phyloP scores from a whole-genome alignment of 441 rosid species.

The Pelargonium citronellum region DNA sequence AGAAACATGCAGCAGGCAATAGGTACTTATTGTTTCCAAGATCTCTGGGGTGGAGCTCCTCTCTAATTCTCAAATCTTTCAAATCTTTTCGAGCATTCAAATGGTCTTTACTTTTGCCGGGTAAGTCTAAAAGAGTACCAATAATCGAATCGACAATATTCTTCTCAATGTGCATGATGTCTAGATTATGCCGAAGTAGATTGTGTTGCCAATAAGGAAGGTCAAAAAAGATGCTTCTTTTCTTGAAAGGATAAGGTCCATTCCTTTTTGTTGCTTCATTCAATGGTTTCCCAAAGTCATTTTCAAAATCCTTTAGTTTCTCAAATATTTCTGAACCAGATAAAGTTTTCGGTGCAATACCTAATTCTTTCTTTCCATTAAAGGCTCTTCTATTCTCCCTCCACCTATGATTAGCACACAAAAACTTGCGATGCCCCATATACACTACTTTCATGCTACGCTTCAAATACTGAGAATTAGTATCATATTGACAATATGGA shows the following conservation, averaged over 20 bases:
- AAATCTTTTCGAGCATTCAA: constrained; percentile 5
- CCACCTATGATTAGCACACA: background rate
- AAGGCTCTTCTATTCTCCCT: background rate
- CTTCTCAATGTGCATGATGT: constrained; percentile 19
- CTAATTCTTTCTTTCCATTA: background rate
- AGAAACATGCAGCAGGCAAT: background rate
- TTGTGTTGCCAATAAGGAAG: constrained; percentile 12
- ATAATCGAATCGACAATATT: constrained; percentile 15
- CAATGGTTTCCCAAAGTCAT: background rate
- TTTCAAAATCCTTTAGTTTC: background rate
- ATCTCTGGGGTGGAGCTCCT: background rate
- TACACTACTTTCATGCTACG: constrained; percentile 11
- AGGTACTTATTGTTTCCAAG: background rate
- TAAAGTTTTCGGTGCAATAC: background rate
- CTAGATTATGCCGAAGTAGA: constrained; percentile 8
- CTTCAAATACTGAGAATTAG: background rate
- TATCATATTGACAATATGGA: background rate
- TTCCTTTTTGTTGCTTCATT: background rate
- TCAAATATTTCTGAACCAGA: background rate
- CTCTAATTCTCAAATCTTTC: background rate
- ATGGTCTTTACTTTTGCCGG: constrained; percentile 13
- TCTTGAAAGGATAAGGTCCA: background rate
- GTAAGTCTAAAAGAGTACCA: background rate
- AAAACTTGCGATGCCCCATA: constrained; percentile 13
- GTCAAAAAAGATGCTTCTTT: constrained; percentile 8